Base-by-base conservation (phyloP, 1,139 yeast genomes). In the Protomyces lactucae-debilis region DNA sequence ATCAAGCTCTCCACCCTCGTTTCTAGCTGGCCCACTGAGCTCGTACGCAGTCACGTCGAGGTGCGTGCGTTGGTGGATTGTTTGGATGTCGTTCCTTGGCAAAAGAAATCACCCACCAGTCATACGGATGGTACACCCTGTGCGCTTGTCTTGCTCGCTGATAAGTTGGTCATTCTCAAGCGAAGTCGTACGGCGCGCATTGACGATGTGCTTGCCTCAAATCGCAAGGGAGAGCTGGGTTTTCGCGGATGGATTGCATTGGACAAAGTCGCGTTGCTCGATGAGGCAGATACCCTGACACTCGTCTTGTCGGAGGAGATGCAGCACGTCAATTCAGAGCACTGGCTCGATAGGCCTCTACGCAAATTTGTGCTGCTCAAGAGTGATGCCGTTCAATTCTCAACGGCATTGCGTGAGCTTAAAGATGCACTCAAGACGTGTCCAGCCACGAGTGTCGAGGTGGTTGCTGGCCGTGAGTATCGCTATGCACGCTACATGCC, bases 1-100 rank as follows among this genome's bases (percentile, higher is more conserved):
- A 60, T 54, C 45, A 64, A 64, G 37, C 52, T 64, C 12, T 57
- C 63, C 16, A 56, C 60, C 3, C 45, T 59, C 18, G 63, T 64
- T 18, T 52, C 65, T n/a, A 55, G 63, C 16, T 64, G 61, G 61
- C 65, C 65, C 10, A n/a, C 63, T 2, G 65, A 64, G 8, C 59
- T 64, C 23, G 55, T 52, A 35, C 55, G 56, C 25, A 57, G 59
- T 25, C 57, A 57, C 14, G 55, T 60, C 23, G 51, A 55, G 25
- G 45, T 64, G 18, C 35, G 57, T 35, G 39, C 57, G 18, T 39
- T 55, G 25, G 53, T 64, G 40, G 65, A 64, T 53, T 60, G 56
- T 40, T 55, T 57, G 12, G 65, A 64, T 18, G 45, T 51, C 18
- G 46, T 64, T 5, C 59, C 59, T 3, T 36, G 51, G 40, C 46